Conservation (phyloP, 306 rosid species). For the Lupinus albus region DNA sequence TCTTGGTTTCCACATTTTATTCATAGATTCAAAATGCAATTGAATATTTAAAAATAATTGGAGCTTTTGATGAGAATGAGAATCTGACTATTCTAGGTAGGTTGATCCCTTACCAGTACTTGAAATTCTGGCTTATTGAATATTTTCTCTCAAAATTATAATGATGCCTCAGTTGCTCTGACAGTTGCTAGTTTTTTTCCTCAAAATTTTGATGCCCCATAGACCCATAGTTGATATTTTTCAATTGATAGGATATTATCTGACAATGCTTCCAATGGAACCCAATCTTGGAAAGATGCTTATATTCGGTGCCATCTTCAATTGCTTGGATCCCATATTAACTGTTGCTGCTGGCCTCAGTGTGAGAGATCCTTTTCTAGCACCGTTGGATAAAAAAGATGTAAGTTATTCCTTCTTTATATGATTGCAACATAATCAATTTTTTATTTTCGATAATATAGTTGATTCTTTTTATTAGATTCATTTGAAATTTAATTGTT, state of each 20-base stretch:
- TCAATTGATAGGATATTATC: constrained; percentile 71
- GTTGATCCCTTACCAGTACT: constrained; percentile 33
- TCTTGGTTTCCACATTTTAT: constrained; percentile 37
- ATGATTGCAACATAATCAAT: constrained; percentile 14
- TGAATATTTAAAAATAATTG: constrained; percentile 80
- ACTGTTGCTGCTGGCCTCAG: constrained; percentile 94
- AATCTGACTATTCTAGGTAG: constrained; percentile 81
- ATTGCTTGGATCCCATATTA: constrained; percentile 90
- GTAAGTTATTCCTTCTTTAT: constrained; percentile 54
- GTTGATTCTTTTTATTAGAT: background rate
- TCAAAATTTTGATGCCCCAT: constrained; percentile 29
- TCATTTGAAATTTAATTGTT: constrained; percentile 16
- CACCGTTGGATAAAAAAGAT: constrained; percentile 87
- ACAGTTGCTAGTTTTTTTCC: constrained; percentile 29
- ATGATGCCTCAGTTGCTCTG: background rate
- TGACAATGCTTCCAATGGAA: constrained; percentile 90
- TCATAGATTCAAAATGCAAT: constrained; percentile 90
- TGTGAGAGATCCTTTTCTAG: constrained; percentile 90
- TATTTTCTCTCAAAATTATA: background rate
- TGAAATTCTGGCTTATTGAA: constrained; percentile 34
- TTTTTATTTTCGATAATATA: too few relatives aligned
- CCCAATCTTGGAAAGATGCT: constrained; percentile 99
- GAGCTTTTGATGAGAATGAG: constrained; percentile 89
- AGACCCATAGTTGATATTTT: constrained; percentile 34
- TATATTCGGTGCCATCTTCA: constrained; percentile 76